These are phyloP conservation scores for Ogataea glucozyma DNA, from an alignment of 805 yeast genomes.

Conservation along the genomic window DNA sequence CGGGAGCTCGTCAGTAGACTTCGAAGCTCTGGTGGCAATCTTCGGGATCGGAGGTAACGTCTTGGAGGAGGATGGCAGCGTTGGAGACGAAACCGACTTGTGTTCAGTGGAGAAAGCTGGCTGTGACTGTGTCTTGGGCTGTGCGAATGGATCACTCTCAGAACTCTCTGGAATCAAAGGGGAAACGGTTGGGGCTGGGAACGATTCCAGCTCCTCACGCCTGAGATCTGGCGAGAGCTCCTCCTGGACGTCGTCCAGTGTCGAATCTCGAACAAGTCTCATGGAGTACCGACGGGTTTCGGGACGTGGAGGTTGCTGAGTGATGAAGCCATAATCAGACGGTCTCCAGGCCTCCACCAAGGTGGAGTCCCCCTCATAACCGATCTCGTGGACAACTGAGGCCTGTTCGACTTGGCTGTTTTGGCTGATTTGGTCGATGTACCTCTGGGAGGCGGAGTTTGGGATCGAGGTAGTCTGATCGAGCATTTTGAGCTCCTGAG, in stretches of 20 bases:
- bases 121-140: not conserved
- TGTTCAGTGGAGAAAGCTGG: not conserved
- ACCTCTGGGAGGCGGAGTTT: conserved; percentile 11
- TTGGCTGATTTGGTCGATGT: too few species aligned
- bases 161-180: conserved; percentile 11
- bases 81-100: conserved; percentile 7
- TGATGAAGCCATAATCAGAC: not conserved
- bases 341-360: conserved; percentile 7
- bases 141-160: too few species aligned
- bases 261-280: conserved; percentile 25
- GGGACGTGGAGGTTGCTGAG: not conserved
- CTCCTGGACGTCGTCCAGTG: conserved; percentile 16
- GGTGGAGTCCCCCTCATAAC: conserved; percentile 28
- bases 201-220: conserved; percentile 6
- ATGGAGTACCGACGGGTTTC: conserved; percentile 21
- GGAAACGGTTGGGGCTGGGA: conserved; percentile 14
- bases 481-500: conserved; percentile 24
- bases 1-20: too few species aligned
- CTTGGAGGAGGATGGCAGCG: too few species aligned
- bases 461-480: conserved; percentile 17
- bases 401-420: conserved; percentile 5
- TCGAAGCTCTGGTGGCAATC: too few species aligned
- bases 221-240: conserved; percentile 8
- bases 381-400: conserved; percentile 26
- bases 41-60: too few species aligned